Evolutionary conservation across 768 basidiomycete genomes (phyloP), one percentile per base, ranked within the genome.

Genomic region (Hysterangium stoloniferum): DNA sequence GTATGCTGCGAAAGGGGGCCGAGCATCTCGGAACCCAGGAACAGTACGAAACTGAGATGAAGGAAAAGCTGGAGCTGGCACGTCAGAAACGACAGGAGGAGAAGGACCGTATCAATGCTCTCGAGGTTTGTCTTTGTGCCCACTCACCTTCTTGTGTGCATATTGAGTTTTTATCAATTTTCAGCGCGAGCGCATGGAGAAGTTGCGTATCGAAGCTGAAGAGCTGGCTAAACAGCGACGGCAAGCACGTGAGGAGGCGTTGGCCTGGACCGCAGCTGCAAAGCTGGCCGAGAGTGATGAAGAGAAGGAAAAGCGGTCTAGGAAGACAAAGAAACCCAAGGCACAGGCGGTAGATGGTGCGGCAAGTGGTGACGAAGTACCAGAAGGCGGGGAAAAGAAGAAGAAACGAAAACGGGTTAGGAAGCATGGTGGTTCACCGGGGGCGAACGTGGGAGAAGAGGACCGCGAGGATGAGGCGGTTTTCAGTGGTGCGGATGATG

Each of bases 31-130:
- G 75, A 4, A 71, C 76, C 15, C 92, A 95, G 62, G 71, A 76
- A 47, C 77, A 80, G 50, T 76, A 79, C 57, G 92, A 94, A 62
- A 70, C 67, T 0, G 86, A 92, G 61, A 72, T 75, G 0, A 75
- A 82, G 42, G 80, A 84, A 4, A 81, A 79, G 61, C 70, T 92
- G 2, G 86, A 90, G 34, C 74, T 77, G 17, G 93, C 92, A 4
- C 76, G 87, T 48, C 79, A 77, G 55, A 77, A 74, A 61, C 75
- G 96, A 52, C 84, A 86, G 57, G 87, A 86, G 53, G 93, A 97
- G 65, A 79, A 74, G 61, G 77, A 81, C 3, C 73, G 78, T 4
- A 71, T 72, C 50, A 82, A 83, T 53, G 77, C 74, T 3, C 54
- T 76, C 44, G 86, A 89, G 75, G 88, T 87, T 32, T 50, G 76